Percentiles rank a stretch among this genome's conserved stretches.
These are phyloP conservation scores for Pythium coloratum DNA, from an alignment of 352 stramenopile genomes.

Conservation along the genomic window DNA sequence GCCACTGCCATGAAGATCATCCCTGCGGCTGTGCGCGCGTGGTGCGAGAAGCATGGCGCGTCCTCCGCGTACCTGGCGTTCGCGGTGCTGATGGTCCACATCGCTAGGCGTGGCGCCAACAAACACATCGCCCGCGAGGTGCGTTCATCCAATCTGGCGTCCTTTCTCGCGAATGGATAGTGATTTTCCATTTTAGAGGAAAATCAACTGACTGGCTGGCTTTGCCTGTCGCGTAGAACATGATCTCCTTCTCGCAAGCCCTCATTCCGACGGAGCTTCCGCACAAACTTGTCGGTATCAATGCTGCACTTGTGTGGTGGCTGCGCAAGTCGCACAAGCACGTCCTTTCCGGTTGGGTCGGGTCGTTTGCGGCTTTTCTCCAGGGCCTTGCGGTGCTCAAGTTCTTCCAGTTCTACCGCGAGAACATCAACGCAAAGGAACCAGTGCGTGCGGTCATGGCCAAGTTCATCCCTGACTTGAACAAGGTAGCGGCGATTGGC, in stretches of 20 bases:
- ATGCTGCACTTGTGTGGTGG: conserved; percentile 45
- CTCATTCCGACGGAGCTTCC: conserved; percentile 62
- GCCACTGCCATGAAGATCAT: conserved; percentile 28
- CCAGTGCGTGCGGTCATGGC: conserved; percentile 44
- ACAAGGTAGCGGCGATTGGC: conserved; percentile 40
- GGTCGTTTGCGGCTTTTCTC: conserved; percentile 41
- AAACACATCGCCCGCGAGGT: conserved; percentile 27
- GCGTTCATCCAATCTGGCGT: not conserved
- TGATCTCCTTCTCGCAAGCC: conserved; percentile 54
- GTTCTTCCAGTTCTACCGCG: conserved; percentile 37
- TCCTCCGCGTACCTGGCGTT: conserved; percentile 29
- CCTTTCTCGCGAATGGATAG: not conserved
- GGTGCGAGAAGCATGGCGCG: conserved; percentile 25
- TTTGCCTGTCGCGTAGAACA: conserved; percentile 7
- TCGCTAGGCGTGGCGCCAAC: conserved; percentile 27
- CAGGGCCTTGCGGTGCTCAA: conserved; percentile 50
- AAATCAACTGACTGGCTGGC: not conserved
- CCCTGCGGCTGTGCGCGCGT: conserved; percentile 12
- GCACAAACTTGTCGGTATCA: conserved; percentile 54
- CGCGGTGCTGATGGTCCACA: conserved; percentile 29
- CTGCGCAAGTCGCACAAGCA: conserved; percentile 41
- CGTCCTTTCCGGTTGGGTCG: conserved; percentile 49
- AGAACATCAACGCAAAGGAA: conserved; percentile 47
- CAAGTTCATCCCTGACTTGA: conserved; percentile 33
- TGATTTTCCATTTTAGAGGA: too few relatives aligned